phyloP scores from a whole-genome alignment of 2,329 filamentous ascomycete species.

The Anthostomella pinea region DNA sequence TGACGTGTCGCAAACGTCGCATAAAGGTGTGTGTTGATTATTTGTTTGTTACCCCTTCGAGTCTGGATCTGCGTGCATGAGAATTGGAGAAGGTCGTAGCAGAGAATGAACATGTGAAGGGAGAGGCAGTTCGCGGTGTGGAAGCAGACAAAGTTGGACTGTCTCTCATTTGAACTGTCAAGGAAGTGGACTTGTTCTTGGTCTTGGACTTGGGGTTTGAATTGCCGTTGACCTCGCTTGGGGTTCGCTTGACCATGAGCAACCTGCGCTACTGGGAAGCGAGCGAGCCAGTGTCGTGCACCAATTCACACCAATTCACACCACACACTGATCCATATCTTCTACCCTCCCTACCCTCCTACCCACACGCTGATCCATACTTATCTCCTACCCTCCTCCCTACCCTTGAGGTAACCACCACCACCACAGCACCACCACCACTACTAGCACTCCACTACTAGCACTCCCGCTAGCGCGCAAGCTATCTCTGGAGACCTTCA shows the following conservation, averaged over 20 bases:
- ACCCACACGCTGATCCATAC: neutral
- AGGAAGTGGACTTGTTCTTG: conserved; percentile 15
- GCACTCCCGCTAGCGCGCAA: no score
- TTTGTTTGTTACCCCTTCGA: conserved; percentile 2
- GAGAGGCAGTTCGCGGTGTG: no score
- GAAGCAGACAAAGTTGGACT: no score
- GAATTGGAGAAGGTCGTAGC: no score
- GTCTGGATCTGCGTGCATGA: neutral
- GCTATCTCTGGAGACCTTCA: no score
- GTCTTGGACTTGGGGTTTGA: conserved; percentile 7
- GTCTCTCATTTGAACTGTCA: no score
- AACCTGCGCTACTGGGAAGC: conserved; percentile 36
- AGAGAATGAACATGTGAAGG: no score
- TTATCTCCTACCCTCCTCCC: no score
- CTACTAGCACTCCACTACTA: no score
- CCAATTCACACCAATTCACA: conserved; percentile 6
- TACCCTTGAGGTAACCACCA: no score
- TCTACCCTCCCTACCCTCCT: neutral
- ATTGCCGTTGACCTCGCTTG: conserved; percentile 27
- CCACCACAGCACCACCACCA: no score
- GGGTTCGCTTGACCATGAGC: conserved; percentile 35
- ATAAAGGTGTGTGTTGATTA: conserved; percentile 53
- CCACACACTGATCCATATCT: no score
- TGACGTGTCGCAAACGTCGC: conserved; percentile 59
- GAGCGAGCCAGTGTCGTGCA: conserved; percentile 25